phyloP scores from a whole-genome alignment of 2,329 filamentous ascomycete genomes.

The Myriosclerotinia curreyana region DNA sequence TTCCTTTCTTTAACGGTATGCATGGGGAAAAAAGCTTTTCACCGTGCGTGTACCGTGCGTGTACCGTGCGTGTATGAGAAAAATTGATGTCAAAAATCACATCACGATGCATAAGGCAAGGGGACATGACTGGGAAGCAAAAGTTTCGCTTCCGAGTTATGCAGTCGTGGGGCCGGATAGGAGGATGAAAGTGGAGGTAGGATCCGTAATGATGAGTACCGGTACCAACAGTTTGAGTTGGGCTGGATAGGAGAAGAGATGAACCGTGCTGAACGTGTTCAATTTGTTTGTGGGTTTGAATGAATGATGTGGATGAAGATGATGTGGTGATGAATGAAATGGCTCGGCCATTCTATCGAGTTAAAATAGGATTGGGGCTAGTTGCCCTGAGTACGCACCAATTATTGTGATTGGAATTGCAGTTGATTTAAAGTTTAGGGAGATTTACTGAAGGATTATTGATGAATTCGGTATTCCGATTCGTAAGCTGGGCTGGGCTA shows the following conservation, averaged over 20 bases:
- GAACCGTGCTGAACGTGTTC: neutral
- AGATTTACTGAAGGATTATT: neutral
- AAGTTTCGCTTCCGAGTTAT: slow-evolving; percentile 6
- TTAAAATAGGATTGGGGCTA: neutral
- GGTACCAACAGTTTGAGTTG: slow-evolving; percentile 4
- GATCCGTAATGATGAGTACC: neutral
- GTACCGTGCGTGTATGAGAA: no score
- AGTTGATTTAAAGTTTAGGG: slow-evolving; percentile 2
- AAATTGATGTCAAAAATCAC: neutral
- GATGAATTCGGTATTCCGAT: neutral
- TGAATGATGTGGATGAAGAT: neutral
- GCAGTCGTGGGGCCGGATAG: neutral
- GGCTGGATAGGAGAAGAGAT: neutral
- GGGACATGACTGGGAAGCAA: neutral
- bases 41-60: no score
- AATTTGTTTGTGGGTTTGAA: neutral
- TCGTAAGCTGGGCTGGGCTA: neutral
- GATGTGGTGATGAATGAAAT: neutral
- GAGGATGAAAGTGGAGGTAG: neutral
- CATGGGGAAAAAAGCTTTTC: neutral
- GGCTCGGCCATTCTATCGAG: neutral
- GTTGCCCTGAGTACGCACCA: neutral
- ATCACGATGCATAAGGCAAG: slow-evolving; percentile 12
- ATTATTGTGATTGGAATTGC: neutral
- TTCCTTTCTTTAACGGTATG: neutral